Evolutionary conservation across 805 yeast genomes (phyloP).

Genomic region (Ogataea pilisensis): DNA sequence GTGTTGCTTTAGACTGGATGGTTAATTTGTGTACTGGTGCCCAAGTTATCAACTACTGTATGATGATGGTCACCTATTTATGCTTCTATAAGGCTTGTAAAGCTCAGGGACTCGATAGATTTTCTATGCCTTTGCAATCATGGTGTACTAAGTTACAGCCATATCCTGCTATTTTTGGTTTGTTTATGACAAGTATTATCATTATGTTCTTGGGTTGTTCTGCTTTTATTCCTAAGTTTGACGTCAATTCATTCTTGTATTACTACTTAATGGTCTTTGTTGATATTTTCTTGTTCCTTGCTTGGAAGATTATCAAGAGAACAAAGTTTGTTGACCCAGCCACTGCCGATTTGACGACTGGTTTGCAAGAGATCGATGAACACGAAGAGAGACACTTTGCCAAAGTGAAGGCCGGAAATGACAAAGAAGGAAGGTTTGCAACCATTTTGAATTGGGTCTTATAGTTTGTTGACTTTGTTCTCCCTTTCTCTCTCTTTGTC

Average conservation of each 20-base stretch:
- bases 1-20: conserved; percentile 30
- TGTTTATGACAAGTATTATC: conserved; percentile 33
- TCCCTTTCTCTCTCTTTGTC: background rate
- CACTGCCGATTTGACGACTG: conserved; percentile 44
- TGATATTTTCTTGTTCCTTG: conserved; percentile 31
- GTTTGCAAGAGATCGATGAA: conserved; percentile 44
- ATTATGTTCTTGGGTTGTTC: conserved; percentile 36
- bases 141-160: conserved; percentile 43
- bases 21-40: conserved; percentile 28
- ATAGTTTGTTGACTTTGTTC: no score
- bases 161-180: conserved; percentile 25
- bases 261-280: conserved; percentile 42
- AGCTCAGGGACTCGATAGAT: conserved; percentile 49
- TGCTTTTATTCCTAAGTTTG: conserved; percentile 37
- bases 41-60: conserved; percentile 26
- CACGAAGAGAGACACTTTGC: conserved; percentile 37
- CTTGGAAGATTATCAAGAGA: conserved; percentile 36
- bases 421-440: conserved; percentile 1
- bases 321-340: conserved; percentile 38
- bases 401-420: background rate
- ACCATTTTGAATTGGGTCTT: conserved; percentile 7
- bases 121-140: conserved; percentile 41
- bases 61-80: conserved; percentile 47
- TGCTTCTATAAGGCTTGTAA: conserved; percentile 60
- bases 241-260: conserved; percentile 38